Conservation (phyloP, 345 rosid genomes). For the Populus ilicifolia region DNA sequence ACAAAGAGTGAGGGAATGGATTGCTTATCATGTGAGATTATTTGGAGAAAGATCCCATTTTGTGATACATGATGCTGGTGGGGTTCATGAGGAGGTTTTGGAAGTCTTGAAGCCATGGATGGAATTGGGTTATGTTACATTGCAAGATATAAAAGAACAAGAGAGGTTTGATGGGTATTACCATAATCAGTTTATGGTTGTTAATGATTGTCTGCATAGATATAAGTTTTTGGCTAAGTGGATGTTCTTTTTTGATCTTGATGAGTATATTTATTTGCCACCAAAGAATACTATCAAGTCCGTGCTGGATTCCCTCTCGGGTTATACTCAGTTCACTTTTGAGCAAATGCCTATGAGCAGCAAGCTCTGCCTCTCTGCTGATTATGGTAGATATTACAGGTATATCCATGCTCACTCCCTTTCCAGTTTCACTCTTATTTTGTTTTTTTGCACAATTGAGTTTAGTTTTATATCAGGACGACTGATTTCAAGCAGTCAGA, state of each 20-base stretch:
- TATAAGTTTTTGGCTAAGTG: conserved; percentile 71
- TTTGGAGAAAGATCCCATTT: conserved; percentile 75
- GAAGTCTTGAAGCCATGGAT: conserved; percentile 88
- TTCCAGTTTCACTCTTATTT: background rate
- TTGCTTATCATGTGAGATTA: conserved; percentile 72
- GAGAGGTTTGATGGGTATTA: conserved; percentile 94
- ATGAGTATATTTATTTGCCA: conserved; percentile 66
- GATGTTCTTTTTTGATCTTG: conserved; percentile 92
- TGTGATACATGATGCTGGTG: conserved; percentile 87
- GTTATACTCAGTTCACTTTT: conserved; percentile 62
- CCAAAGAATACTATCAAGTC: conserved; percentile 49
- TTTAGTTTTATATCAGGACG: too few species aligned
- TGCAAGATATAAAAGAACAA: conserved; percentile 75
- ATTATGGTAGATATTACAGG: conserved; percentile 66
- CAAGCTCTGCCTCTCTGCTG: conserved; percentile 61
- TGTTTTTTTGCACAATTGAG: background rate
- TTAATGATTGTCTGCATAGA: conserved; percentile 83
- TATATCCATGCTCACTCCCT: conserved; percentile 14
- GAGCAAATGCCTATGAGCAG: conserved; percentile 83
- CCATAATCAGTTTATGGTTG: conserved; percentile 90
- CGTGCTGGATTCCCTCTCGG: conserved; percentile 60
- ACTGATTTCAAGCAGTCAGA: background rate
- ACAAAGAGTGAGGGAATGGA: conserved; percentile 78
- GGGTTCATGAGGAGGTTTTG: conserved; percentile 62
- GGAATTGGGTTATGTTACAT: conserved; percentile 74